phyloP scores from a whole-genome alignment of 192 early-diverging fungal species.

The Jimgerdemannia lactiflua region DNA sequence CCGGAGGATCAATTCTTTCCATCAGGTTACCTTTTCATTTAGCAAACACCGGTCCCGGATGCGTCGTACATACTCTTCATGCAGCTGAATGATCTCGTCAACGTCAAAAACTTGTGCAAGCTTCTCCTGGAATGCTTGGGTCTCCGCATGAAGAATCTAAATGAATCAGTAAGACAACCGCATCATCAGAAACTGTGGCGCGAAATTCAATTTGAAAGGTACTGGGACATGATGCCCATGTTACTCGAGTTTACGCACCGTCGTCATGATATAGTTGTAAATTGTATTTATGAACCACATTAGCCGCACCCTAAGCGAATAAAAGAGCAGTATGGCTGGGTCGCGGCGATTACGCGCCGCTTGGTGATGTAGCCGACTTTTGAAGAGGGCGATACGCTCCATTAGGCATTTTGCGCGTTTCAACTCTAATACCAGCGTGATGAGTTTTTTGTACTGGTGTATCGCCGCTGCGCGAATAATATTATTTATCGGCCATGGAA shows the following conservation, averaged over 20 bases:
- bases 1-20: slow-evolving; percentile 4
- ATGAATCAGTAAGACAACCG: not conserved
- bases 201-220: not conserved
- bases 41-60: slow-evolving; percentile 35
- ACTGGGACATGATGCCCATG: not conserved
- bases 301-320: slow-evolving; percentile 30
- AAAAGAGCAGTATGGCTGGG: slow-evolving; percentile 23
- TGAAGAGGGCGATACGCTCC: slow-evolving; percentile 28
- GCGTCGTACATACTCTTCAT: slow-evolving; percentile 22
- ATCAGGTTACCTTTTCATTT: slow-evolving; percentile 25
- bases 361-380: not conserved
- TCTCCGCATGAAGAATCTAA: slow-evolving; percentile 39
- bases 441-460: slow-evolving; percentile 24
- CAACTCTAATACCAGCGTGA: slow-evolving; percentile 26
- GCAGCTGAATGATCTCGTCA: slow-evolving; percentile 34
- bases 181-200: not conserved
- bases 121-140: slow-evolving; percentile 20
- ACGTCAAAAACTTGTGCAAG: slow-evolving; percentile 20
- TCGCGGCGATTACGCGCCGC: not conserved
- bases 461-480: slow-evolving; percentile 19
- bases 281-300: slow-evolving; percentile 41
- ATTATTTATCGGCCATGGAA: slow-evolving; percentile 37
- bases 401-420: slow-evolving; percentile 35
- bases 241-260: slow-evolving; percentile 14
- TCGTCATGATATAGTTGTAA: slow-evolving; percentile 38